These are phyloP conservation scores for Endocalyx cinctus DNA, from an alignment of 2,329 filamentous ascomycete species.

Conservation along the genomic window DNA sequence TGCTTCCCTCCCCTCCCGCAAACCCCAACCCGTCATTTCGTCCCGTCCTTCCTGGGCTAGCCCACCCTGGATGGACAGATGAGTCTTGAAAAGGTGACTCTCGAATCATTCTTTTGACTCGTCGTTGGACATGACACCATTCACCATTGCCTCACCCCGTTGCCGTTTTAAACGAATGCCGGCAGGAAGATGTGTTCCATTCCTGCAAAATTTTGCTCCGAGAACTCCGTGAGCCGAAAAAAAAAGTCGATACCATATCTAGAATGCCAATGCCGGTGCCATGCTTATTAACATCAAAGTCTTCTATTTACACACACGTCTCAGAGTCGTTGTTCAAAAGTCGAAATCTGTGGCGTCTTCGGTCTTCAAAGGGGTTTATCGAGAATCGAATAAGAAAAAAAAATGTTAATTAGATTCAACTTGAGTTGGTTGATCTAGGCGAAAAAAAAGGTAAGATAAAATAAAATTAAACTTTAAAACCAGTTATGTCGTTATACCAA, in stretches of 20 bases:
- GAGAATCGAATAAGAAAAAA: conserved; percentile 25
- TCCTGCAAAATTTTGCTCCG: conserved; percentile 39
- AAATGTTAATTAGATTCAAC: too few relatives aligned
- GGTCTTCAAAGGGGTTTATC: conserved; percentile 22
- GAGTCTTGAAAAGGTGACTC: too few relatives aligned
- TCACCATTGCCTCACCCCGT: too few relatives aligned
- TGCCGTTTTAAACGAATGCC: conserved; percentile 42
- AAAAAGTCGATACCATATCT: conserved; percentile 38
- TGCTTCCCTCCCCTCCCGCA: conserved; percentile 5
- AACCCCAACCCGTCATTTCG: too few relatives aligned
- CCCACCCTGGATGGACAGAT: conserved; percentile 26
- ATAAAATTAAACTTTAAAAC: conserved; percentile 13
- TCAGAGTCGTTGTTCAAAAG: conserved; percentile 29
- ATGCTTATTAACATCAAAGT: conserved; percentile 45
- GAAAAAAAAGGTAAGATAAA: too few relatives aligned
- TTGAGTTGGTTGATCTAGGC: too few relatives aligned
- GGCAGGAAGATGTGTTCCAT: conserved; percentile 31
- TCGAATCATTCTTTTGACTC: too few relatives aligned
- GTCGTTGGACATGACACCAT: too few relatives aligned
- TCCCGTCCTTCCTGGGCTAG: conserved; percentile 29
- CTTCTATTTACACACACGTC: conserved; percentile 44
- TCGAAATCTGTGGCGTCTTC: conserved; percentile 23
- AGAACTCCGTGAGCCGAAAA: conserved; percentile 41
- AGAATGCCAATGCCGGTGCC: conserved; percentile 45
- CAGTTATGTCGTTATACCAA: conserved; percentile 35